These are phyloP conservation scores for Fusarium chuoi DNA, from an alignment of 2,329 filamentous ascomycete genomes.

Conservation along the genomic window DNA sequence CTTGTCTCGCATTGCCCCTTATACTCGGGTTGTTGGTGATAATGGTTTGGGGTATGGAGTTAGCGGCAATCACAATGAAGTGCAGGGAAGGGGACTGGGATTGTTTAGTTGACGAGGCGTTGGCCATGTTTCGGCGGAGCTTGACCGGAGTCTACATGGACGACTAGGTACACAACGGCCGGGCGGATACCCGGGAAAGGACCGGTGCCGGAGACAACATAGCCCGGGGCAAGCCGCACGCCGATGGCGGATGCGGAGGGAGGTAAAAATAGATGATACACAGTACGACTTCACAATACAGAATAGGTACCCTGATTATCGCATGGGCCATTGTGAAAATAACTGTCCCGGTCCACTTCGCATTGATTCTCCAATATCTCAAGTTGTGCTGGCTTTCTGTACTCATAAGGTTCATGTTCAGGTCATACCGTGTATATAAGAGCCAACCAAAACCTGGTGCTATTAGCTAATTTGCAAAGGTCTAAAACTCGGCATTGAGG, in stretches of 20 bases:
- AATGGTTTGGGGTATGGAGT: conserved; percentile 44
- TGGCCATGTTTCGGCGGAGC: conserved; percentile 27
- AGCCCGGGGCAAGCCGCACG: conserved; percentile 16
- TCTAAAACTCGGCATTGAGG: conserved; percentile 4
- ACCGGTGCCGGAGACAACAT: conserved; percentile 38
- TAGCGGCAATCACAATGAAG: conserved; percentile 31
- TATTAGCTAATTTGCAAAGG: conserved; percentile 2
- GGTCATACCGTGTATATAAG: background rate
- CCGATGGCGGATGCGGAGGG: conserved; percentile 37
- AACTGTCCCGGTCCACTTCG: background rate
- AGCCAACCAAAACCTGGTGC: background rate
- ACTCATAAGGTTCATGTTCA: background rate
- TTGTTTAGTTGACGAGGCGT: conserved; percentile 23
- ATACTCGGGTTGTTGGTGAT: conserved; percentile 37
- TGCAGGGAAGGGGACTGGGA: conserved; percentile 28
- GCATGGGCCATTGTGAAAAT: background rate
- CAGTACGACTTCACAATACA: background rate
- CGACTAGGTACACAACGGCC: conserved; percentile 23
- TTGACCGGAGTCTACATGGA: conserved; percentile 27
- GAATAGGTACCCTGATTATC: background rate
- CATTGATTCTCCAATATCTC: background rate
- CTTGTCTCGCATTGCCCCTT: conserved; percentile 44
- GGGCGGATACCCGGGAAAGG: conserved; percentile 35
- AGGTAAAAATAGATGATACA: conserved; percentile 17
- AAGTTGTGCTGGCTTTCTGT: background rate